These are phyloP conservation scores for Aspergillus japonicus DNA, from an alignment of 2,329 filamentous ascomycete species.

Conservation along the genomic window DNA sequence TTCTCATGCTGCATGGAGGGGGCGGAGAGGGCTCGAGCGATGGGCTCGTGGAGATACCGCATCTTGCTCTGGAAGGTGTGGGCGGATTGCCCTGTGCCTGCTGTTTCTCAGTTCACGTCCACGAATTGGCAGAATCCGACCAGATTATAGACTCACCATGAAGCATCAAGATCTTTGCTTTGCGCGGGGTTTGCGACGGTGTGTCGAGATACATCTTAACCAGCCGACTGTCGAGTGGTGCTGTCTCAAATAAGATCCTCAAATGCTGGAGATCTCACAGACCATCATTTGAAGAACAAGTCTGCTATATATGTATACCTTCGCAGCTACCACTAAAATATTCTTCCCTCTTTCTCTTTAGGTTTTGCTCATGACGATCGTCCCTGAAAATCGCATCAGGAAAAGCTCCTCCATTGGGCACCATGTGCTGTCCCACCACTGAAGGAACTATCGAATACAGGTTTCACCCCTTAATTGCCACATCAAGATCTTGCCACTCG, in stretches of 20 bases:
- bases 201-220: not conserved
- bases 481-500: too few relatives aligned
- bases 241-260: too few relatives aligned
- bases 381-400: not conserved
- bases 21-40: not conserved
- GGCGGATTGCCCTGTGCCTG: not conserved
- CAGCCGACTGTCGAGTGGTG: too few relatives aligned
- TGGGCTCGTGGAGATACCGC: not conserved
- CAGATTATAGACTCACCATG: not conserved
- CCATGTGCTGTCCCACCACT: not conserved
- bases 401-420: not conserved
- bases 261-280: too few relatives aligned
- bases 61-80: not conserved
- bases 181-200: not conserved
- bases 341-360: not conserved
- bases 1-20: not conserved
- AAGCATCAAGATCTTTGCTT: not conserved
- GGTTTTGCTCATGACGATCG: not conserved
- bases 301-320: too few relatives aligned
- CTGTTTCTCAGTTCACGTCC: not conserved
- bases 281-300: too few relatives aligned
- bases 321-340: too few relatives aligned
- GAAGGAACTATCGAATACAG: not conserved
- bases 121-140: not conserved
- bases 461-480: not conserved